phyloP scores from a whole-genome alignment of 1,284 basidiomycete species.

The Fistulinella cinereoalba region DNA sequence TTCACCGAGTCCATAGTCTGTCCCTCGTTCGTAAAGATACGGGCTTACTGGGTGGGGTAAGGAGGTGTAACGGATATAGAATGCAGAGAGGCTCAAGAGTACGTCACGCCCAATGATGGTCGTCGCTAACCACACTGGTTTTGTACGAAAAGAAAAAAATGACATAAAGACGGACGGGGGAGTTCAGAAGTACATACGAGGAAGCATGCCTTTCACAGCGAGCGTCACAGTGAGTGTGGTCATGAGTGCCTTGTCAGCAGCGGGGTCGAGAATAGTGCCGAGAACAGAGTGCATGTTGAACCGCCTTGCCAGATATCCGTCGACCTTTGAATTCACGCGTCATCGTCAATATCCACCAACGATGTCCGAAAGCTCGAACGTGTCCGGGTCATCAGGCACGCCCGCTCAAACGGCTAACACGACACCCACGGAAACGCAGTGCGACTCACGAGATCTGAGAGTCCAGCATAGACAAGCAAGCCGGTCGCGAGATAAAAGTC shows the following conservation, averaged over 20 bases:
- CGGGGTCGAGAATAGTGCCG: slow-evolving; percentile 94
- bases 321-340: slow-evolving; percentile 53
- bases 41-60: slow-evolving; percentile 77
- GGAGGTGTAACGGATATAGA: slow-evolving; percentile 91
- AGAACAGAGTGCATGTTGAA: slow-evolving; percentile 87
- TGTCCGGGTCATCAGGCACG: too few relatives aligned
- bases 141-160: neutral
- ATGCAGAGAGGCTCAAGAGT: slow-evolving; percentile 84
- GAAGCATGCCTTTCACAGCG: slow-evolving; percentile 79
- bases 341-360: too few relatives aligned
- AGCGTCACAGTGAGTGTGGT: slow-evolving; percentile 91
- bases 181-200: slow-evolving; percentile 57
- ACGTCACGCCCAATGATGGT: slow-evolving; percentile 91
- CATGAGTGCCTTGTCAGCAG: slow-evolving; percentile 95
- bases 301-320: slow-evolving; percentile 86
- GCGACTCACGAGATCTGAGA: slow-evolving; percentile 80
- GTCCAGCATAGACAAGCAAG: slow-evolving; percentile 83
- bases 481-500: slow-evolving; percentile 79
- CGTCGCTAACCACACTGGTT: slow-evolving; percentile 75
- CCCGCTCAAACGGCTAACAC: too few relatives aligned
- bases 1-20: neutral
- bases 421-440: too few relatives aligned
- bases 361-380: too few relatives aligned
- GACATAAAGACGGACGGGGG: neutral
- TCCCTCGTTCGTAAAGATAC: slow-evolving; percentile 1